These are phyloP conservation scores for Lepidium africanum DNA, from an alignment of 345 rosid species.

Conservation along the genomic window DNA sequence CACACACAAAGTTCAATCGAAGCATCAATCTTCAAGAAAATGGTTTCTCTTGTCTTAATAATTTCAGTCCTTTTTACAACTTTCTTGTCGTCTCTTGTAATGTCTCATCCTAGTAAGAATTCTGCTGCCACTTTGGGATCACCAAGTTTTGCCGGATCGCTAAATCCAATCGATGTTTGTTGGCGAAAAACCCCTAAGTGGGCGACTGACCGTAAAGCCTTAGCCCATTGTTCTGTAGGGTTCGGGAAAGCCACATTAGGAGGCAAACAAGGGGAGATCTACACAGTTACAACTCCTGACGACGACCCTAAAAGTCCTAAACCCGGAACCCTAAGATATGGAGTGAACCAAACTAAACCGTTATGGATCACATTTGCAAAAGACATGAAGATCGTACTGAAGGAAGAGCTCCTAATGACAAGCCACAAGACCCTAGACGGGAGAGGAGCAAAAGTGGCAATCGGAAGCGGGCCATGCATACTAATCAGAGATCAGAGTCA, in stretches of 20 bases:
- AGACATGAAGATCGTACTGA: conserved; percentile 66
- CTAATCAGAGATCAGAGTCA: conserved; percentile 63
- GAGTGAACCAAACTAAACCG: conserved; percentile 61
- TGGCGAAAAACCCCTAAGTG: conserved; percentile 64
- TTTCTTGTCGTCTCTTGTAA: too few relatives aligned
- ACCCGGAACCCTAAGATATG: conserved; percentile 68
- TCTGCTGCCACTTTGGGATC: too few relatives aligned
- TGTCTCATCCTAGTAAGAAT: too few relatives aligned
- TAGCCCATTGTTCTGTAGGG: conserved; percentile 70
- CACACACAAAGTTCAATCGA: too few relatives aligned
- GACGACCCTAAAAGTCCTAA: conserved; percentile 68
- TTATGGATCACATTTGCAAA: conserved; percentile 75
- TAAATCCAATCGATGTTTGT: conserved; percentile 43
- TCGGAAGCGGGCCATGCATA: conserved; percentile 70
- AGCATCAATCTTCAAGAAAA: too few relatives aligned
- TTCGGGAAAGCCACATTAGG: conserved; percentile 62
- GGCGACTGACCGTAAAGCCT: conserved; percentile 53
- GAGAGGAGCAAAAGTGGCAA: conserved; percentile 71
- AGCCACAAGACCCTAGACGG: conserved; percentile 91
- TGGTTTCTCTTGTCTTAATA: too few relatives aligned
- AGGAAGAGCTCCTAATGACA: conserved; percentile 76
- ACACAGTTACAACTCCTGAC: conserved; percentile 47
- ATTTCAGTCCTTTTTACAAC: too few relatives aligned
- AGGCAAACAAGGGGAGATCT: conserved; percentile 68
- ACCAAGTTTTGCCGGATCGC: too few relatives aligned